Evolutionary conservation across 331 rosid genomes (phyloP), one percentile per base, ranked within the genome.

Genomic region (Stylosanthes scabra): DNA sequence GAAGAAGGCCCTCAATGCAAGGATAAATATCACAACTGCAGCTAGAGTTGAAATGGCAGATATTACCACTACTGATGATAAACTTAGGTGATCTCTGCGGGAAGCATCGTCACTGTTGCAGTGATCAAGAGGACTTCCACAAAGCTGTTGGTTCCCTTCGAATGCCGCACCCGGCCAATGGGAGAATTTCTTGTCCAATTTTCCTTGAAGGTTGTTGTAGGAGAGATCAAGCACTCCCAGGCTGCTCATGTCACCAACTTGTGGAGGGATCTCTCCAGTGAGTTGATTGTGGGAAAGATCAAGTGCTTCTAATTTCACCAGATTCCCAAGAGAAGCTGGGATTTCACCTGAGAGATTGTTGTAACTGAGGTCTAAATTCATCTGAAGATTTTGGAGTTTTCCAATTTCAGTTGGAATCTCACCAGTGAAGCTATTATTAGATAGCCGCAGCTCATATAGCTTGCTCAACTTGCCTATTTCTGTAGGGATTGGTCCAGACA

Each of bases 251-350:
- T 79, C 86, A 71, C 88, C 87, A 58, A 93, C 74, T 31, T 78
- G 77, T 8, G 83, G 74, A 81, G 98, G 98, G 81, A 90, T 83
- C 85, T 87, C 82, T 31, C 97, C 97, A 1, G 7, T 74, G 49
- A 93, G 90, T 50, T 86, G 93, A 80, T 93, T 93, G 81, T 83
- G 87, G 25, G 97, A 93, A 68, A 93, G 96, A 84, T 93, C 88
- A 55, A 90, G 98, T 3, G 82, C 87, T 78, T 87, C 97, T 8
- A 93, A 87, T 71, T 90, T 93, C 0, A 88, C 70, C 46, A 88
- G 82, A 6, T 78, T 61, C 49, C 85, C 88, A 51, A 93, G 74
- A 27, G 91, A 82, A 8, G 86, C 44, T 6, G 98, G 98, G 59
- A 93, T 93, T 9, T 59, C 74, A 69, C 97, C 97, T 3, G 85